Percentiles rank a stretch among this genome's conserved stretches.
Conservation (phyloP, 1,284 basidiomycete genomes). For the Cutaneotrichosporon dermatis region DNA sequence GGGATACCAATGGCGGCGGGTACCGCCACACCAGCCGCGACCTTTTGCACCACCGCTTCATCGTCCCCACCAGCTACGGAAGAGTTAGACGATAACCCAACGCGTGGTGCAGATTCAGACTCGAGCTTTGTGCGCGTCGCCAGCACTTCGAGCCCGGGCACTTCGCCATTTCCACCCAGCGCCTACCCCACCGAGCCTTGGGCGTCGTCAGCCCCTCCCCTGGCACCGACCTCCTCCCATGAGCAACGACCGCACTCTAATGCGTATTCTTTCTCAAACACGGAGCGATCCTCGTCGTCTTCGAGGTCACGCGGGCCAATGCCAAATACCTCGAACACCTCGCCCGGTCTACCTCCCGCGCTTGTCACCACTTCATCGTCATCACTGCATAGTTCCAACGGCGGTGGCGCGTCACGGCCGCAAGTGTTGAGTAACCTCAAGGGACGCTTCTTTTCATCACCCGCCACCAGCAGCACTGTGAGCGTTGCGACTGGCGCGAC, state of each 20-base stretch:
- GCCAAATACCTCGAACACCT: slow-evolving; percentile 1
- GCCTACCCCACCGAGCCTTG: slow-evolving; percentile 16
- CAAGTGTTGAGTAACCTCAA: slow-evolving; percentile 28
- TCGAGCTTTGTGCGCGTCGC: slow-evolving; percentile 6
- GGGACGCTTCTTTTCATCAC: slow-evolving; percentile 41
- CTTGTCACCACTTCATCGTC: slow-evolving; percentile 10
- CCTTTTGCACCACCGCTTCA: slow-evolving; percentile 3
- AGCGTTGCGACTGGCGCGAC: slow-evolving; percentile 3
- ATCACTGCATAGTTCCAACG: slow-evolving; percentile 14
- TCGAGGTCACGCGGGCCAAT: slow-evolving; percentile 12
- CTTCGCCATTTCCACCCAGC: slow-evolving; percentile 12
- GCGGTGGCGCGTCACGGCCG: slow-evolving; percentile 20
- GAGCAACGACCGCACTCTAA: slow-evolving; percentile 15
- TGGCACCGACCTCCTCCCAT: background rate
- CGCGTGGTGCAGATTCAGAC: slow-evolving; percentile 3
- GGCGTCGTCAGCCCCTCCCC: slow-evolving; percentile 5
- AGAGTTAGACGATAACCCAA: slow-evolving; percentile 3
- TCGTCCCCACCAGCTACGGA: background rate
- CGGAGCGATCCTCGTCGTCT: slow-evolving; percentile 20
- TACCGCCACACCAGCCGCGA: background rate
- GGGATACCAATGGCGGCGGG: too few species aligned
- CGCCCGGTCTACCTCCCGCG: slow-evolving; percentile 3
- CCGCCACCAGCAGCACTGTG: slow-evolving; percentile 11
- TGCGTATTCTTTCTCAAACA: slow-evolving; percentile 20
- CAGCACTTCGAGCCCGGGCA: background rate